phyloP scores from a whole-genome alignment of 2,329 filamentous ascomycete species.

The Trichoderma oligosporum region DNA sequence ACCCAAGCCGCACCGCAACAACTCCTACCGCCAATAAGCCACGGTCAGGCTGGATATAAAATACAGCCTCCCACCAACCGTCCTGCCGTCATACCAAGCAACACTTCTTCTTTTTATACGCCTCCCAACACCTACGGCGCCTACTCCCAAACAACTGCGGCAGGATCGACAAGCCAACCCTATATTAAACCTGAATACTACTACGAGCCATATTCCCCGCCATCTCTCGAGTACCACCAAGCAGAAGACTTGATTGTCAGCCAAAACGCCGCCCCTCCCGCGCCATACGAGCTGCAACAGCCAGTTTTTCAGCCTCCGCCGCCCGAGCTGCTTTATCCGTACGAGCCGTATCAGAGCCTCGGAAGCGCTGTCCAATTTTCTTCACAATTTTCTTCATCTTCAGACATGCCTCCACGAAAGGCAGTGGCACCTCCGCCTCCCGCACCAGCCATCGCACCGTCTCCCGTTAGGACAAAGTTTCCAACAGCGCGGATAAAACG shows the following conservation, averaged over 20 bases:
- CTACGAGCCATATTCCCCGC: conserved; percentile 24
- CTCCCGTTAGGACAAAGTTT: conserved; percentile 87
- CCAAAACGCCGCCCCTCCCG: conserved; percentile 20
- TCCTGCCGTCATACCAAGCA: conserved; percentile 23
- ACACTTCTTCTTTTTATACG: conserved; percentile 28
- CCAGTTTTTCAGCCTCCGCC: conserved; percentile 15
- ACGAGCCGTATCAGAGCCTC: conserved; percentile 1
- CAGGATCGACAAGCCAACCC: conserved; percentile 23
- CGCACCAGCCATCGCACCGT: conserved; percentile 52
- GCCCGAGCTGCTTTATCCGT: background rate
- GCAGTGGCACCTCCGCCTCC: conserved; percentile 33
- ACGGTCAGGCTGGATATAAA: conserved; percentile 32
- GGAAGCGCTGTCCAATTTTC: background rate
- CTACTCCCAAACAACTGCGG: conserved; percentile 1
- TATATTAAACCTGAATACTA: conserved; percentile 21
- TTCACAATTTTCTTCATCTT: conserved; percentile 9
- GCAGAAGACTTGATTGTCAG: background rate
- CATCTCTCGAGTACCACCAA: conserved; percentile 21
- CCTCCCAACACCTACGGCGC: conserved; percentile 21
- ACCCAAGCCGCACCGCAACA: conserved; percentile 35
- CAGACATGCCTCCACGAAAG: conserved; percentile 36
- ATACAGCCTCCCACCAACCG: conserved; percentile 30
- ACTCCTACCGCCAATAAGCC: conserved; percentile 32
- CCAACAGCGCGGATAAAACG: conserved; percentile 96
- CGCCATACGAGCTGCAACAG: conserved; percentile 21